Evolutionary conservation across 768 basidiomycete genomes (phyloP).

Genomic region (Tricholomella constricta): DNA sequence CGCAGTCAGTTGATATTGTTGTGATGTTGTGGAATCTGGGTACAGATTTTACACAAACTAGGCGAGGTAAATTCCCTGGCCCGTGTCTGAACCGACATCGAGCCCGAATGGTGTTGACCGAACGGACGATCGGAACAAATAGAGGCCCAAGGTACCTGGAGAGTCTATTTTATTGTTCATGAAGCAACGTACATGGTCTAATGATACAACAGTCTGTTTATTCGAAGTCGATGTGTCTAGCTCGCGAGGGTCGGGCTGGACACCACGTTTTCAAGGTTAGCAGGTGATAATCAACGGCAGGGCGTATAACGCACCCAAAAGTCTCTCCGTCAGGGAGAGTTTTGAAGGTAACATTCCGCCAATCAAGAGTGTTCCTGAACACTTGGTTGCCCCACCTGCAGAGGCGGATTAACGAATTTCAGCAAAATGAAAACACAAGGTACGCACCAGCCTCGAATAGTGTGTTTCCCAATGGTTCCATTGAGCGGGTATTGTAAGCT

Average conservation of each 20-base stretch:
- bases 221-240: neutral
- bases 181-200: constrained; percentile 9
- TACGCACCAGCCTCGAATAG: constrained; percentile 39
- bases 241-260: neutral
- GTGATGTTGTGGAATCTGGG: too few species aligned
- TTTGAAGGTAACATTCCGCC: constrained; percentile 29
- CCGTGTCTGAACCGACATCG: too few species aligned
- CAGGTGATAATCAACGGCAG: neutral
- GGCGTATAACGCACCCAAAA: constrained; percentile 33
- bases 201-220: constrained; percentile 7
- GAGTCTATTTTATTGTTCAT: constrained; percentile 9
- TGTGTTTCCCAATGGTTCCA: constrained; percentile 37
- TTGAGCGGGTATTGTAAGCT: constrained; percentile 49
- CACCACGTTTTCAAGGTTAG: neutral
- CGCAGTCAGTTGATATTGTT: too few species aligned
- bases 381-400: constrained; percentile 29
- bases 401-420: too few species aligned
- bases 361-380: constrained; percentile 37
- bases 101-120: neutral
- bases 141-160: neutral
- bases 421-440: neutral
- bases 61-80: too few species aligned
- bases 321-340: constrained; percentile 28
- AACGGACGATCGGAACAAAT: neutral
- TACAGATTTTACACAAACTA: too few species aligned